A percentile compares a stretch with the other conserved stretches of the same genome.
These are phyloP conservation scores for Anthostomella pinea DNA, from an alignment of 2,329 filamentous ascomycete genomes.

Conservation along the genomic window DNA sequence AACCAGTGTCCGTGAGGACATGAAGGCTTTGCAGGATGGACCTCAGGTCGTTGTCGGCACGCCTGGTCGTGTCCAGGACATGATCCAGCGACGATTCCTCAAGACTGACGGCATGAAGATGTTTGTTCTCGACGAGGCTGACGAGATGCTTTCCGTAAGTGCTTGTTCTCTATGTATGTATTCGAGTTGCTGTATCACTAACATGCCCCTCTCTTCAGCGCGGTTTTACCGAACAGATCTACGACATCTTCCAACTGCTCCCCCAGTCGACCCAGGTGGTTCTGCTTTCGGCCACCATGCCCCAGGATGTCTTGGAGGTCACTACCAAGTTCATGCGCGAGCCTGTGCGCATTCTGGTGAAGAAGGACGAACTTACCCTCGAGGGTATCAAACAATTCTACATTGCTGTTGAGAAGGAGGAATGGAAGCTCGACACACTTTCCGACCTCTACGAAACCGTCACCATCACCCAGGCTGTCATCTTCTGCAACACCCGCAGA, in stretches of 20 bases:
- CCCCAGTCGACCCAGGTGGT: conserved; percentile 98
- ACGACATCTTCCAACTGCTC: conserved; percentile 99
- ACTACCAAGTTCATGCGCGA: conserved; percentile 99
- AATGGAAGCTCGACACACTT: conserved; percentile 99
- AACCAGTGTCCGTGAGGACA: conserved; percentile 96
- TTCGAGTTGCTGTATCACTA: neutral
- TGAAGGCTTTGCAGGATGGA: conserved; percentile 94
- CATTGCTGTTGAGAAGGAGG: conserved; percentile 99
- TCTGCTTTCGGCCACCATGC: conserved; percentile 96
- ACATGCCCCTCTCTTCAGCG: conserved; percentile 54
- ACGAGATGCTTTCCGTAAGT: conserved; percentile 94
- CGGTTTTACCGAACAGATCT: conserved; percentile 99
- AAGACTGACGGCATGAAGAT: conserved; percentile 99
- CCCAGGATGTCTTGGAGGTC: conserved; percentile 97
- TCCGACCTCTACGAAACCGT: conserved; percentile 99
- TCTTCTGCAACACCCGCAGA: conserved; percentile 99
- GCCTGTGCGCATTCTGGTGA: conserved; percentile 97
- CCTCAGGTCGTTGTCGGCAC: conserved; percentile 98
- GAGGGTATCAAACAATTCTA: conserved; percentile 99
- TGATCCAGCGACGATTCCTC: conserved; percentile 97
- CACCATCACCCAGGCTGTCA: conserved; percentile 98
- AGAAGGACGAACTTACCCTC: conserved; percentile 99
- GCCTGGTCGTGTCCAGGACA: conserved; percentile 97
- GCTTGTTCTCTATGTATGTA: neutral
- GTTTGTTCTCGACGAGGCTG: conserved; percentile 98